Base-by-base conservation (phyloP, 805 yeast species). In the Wickerhamiella cacticola region DNA sequence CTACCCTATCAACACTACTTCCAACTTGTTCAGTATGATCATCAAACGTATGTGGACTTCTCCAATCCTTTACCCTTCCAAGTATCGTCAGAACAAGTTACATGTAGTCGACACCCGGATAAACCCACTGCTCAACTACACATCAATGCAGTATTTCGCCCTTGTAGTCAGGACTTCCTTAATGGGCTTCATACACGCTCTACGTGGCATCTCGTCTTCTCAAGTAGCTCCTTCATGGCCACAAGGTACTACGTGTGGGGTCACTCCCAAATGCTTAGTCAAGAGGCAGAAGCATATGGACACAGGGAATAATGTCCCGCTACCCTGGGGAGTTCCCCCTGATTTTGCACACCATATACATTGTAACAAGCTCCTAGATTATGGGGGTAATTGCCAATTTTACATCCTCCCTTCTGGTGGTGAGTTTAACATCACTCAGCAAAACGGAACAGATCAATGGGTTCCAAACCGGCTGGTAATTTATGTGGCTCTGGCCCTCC, bases 401-500 rank as follows among this genome's bases (percentile, higher is more conserved):
- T 43, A 43, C 25, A 10, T 43, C 16, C 13, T 43, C 3, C 46
- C 46, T 13, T 15, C 46, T 12, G 46, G 46, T 8, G 38, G 46
- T 4, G 13, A 8, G 23, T 42, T 21, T 22, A 42, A 42, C 24
- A 2, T 42, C 8, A 29, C 45, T 4, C 7, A 21, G 8, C 12
- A n/a, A 5, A 43, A 43, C 19, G 40, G 46, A 3, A 43, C 40
- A 7, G 7, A 10, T 6, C 8, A 15, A 10, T 6, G 16, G 8
- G 7, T 10, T 7, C 16, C 36, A 8, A 8, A 8, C 16, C 7
- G 16, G 9, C 36, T 10, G 8, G 16, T 31, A 15, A 7, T 10
- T 31, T 12, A 6, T 13, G 15, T 8, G 36, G 15, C 6, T 10
- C 13, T 13, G 7, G 6, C 36, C 15, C 8, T 31, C 16, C 8